These are phyloP conservation scores for Rubia tinctorum DNA, from an alignment of 305 asterid genomes.

Conservation along the genomic window DNA sequence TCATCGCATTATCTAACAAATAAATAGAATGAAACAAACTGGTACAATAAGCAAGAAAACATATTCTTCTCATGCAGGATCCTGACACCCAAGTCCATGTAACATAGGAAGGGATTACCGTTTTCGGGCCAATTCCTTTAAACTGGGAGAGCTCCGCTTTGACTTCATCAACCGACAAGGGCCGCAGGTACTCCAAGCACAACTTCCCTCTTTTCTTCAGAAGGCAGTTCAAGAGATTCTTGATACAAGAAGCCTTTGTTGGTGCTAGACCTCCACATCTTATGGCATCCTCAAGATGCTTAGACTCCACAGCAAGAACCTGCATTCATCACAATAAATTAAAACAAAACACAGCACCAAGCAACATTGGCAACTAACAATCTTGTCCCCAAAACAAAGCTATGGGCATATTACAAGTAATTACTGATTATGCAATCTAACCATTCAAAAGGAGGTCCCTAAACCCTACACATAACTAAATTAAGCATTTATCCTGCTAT, in stretches of 20 bases:
- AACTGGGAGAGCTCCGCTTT: constrained; percentile 72
- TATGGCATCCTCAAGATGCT: constrained; percentile 67
- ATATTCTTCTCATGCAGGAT: too few species aligned
- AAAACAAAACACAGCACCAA: neutral
- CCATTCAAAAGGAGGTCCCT: neutral
- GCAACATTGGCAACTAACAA: neutral
- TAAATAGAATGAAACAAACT: neutral
- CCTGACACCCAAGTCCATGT: too few species aligned
- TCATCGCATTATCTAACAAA: neutral
- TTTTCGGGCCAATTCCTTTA: constrained; percentile 90
- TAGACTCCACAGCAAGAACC: constrained; percentile 75
- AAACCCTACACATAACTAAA: neutral
- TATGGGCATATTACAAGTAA: neutral
- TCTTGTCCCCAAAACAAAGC: neutral
- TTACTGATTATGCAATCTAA: neutral
- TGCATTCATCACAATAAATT: constrained; percentile 14
- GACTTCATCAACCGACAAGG: constrained; percentile 61
- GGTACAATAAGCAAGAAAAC: too few species aligned
- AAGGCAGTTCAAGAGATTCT: constrained; percentile 60
- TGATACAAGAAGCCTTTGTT: constrained; percentile 68
- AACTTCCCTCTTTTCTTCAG: constrained; percentile 56
- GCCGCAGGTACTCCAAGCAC: constrained; percentile 81
- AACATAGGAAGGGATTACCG: too few species aligned
- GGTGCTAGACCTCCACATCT: constrained; percentile 94
- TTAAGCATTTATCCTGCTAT: neutral